Evolutionary conservation across 352 stramenopile species (phyloP).

Genomic region (Blastocystis sp.): DNA sequence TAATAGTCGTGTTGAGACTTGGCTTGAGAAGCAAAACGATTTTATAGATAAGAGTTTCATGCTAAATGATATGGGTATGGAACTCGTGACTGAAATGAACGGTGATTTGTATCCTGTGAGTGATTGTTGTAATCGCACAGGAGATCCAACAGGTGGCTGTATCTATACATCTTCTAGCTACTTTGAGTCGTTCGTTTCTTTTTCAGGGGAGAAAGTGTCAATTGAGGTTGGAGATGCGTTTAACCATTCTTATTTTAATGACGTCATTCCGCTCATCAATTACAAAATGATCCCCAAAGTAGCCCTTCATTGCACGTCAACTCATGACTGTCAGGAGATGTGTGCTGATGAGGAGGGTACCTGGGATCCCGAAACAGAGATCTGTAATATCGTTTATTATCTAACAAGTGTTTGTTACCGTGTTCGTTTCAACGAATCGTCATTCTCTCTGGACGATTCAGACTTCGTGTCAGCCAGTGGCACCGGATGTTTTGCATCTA

Average conservation of each 20-base stretch:
- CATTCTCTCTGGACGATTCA: background rate
- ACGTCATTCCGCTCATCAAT: background rate
- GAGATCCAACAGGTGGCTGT: background rate
- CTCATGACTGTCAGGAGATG: background rate
- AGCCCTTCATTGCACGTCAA: background rate
- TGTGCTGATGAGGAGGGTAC: background rate
- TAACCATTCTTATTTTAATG: background rate
- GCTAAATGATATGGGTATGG: background rate
- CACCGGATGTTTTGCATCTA: background rate
- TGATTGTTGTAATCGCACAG: background rate
- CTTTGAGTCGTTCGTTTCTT: background rate
- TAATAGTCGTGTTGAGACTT: background rate
- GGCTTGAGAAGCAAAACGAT: background rate
- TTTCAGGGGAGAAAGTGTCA: background rate
- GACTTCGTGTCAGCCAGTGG: background rate
- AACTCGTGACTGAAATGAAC: background rate
- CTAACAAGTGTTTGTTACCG: conserved; percentile 7
- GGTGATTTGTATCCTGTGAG: conserved; percentile 25
- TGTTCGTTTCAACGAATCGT: background rate
- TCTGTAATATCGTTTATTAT: background rate
- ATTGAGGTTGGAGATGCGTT: background rate
- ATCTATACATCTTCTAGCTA: background rate
- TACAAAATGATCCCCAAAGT: background rate
- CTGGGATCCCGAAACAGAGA: background rate
- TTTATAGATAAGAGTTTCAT: background rate